Base-by-base conservation (phyloP, 371 early-diverging fungal species). In the Zopfochytrium polystomum region DNA sequence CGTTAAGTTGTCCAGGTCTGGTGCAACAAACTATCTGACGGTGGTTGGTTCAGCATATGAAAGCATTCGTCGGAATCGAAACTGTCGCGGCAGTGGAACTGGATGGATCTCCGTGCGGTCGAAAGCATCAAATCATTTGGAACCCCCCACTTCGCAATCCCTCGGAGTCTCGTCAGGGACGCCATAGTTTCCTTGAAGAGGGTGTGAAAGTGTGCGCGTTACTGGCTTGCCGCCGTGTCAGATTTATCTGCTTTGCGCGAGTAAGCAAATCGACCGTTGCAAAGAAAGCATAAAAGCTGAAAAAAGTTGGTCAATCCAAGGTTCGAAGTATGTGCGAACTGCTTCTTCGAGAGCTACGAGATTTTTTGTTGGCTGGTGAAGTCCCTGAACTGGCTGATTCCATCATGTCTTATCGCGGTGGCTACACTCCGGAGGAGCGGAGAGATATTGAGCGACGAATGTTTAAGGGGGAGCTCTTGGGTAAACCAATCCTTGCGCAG, bases 331-430 rank as follows among this genome's bases (percentile, higher is more conserved):
- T 44, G 57, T 75, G 75, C 56, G 78, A 77, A 55, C 23, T 71
- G 6, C n/a, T 77, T 11, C 43, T 60, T 11, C 58, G 65, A 38
- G 74, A 77, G 45, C 18, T 67, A 3, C 54, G 45, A n/a, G n/a
- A n/a, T n/a, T n/a, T n/a, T n/a, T n/a, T n/a, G n/a, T n/a, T n/a
- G n/a, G n/a, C n/a, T n/a, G n/a, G n/a, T n/a, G n/a, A n/a, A n/a
- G n/a, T n/a, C n/a, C n/a, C n/a, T n/a, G n/a, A n/a, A n/a, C n/a
- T n/a, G n/a, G n/a, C n/a, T n/a, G n/a, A n/a, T n/a, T n/a, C 33
- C 18, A 53, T 69, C 18, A 73, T 72, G 68, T 33, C 65, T 18
- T 78, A 78, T 44, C 71, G 78, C 13, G 78, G 71, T 5, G 78
- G 78, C 2, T 78, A 78, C 55, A 64, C 59, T 4, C 35, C 55